phyloP scores from a whole-genome alignment of 2,329 filamentous ascomycete species.

The Orbilia blumenaviensis region DNA sequence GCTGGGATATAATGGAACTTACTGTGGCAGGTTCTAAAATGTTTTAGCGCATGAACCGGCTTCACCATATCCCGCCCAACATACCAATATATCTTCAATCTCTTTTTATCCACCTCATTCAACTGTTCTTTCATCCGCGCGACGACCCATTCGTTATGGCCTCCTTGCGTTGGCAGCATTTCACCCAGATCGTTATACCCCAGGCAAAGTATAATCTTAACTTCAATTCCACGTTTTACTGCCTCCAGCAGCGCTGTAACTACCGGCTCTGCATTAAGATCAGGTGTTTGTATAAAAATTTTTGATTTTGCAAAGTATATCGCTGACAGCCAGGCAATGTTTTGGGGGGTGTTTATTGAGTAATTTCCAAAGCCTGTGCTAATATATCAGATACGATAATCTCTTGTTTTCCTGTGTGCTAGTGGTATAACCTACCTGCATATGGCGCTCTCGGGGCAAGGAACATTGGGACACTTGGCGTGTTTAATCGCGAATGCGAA shows the following conservation, averaged over 20 bases:
- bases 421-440: constrained; percentile 2
- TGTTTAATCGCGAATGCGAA: not conserved
- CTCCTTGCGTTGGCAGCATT: constrained; percentile 44
- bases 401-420: no score
- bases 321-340: constrained; percentile 33
- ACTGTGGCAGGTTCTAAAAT: constrained; percentile 42
- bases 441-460: constrained; percentile 31
- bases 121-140: constrained; percentile 22
- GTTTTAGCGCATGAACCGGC: constrained; percentile 23
- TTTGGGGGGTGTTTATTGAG: constrained; percentile 34
- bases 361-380: constrained; percentile 24
- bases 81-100: constrained; percentile 36
- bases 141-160: constrained; percentile 39
- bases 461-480: constrained; percentile 7
- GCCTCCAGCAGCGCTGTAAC: constrained; percentile 18
- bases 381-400: no score
- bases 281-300: constrained; percentile 44
- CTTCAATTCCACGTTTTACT: constrained; percentile 25
- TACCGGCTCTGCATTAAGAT: constrained; percentile 26
- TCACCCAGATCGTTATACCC: constrained; percentile 51
- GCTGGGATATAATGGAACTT: not conserved
- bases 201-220: constrained; percentile 26
- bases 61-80: constrained; percentile 32
- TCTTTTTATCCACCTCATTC: not conserved
- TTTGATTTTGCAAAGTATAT: constrained; percentile 29